Conservation (phyloP, 176 grass and related monocot genomes). For the Cymbopogon citratus region DNA sequence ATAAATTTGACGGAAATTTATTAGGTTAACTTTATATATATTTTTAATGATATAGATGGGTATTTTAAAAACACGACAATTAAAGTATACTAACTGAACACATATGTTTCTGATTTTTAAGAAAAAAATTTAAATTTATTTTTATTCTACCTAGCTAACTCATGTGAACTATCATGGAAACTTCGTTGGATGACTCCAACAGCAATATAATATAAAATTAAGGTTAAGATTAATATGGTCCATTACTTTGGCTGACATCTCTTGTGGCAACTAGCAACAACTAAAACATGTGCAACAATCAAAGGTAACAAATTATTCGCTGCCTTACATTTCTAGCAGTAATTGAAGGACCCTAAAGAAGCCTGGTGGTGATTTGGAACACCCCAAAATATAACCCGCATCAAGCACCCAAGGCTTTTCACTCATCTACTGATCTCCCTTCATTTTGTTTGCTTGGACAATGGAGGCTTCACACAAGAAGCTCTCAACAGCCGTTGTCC, state of each 20-base stretch:
- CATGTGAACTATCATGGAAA: no score
- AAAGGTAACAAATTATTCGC: background rate
- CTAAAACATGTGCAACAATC: background rate
- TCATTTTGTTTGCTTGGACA: background rate
- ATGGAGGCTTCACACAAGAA: background rate
- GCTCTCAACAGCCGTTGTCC: background rate
- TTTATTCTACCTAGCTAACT: no score
- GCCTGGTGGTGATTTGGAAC: background rate
- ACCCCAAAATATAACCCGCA: background rate
- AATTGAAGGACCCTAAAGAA: background rate
- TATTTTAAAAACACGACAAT: no score
- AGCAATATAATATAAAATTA: no score
- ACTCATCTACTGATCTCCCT: background rate
- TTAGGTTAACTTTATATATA: no score
- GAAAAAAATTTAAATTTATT: no score
- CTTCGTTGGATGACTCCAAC: no score
- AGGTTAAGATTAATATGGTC: no score
- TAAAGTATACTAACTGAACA: no score
- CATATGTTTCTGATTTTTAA: no score
- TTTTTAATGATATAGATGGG: no score
- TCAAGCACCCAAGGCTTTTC: background rate
- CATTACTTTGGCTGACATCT: background rate
- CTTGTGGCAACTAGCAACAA: background rate
- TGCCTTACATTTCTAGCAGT: background rate
- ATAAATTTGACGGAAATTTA: no score